Evolutionary conservation across 1,284 basidiomycete genomes (phyloP).

Genomic region (Ceratobasidium sp.): DNA sequence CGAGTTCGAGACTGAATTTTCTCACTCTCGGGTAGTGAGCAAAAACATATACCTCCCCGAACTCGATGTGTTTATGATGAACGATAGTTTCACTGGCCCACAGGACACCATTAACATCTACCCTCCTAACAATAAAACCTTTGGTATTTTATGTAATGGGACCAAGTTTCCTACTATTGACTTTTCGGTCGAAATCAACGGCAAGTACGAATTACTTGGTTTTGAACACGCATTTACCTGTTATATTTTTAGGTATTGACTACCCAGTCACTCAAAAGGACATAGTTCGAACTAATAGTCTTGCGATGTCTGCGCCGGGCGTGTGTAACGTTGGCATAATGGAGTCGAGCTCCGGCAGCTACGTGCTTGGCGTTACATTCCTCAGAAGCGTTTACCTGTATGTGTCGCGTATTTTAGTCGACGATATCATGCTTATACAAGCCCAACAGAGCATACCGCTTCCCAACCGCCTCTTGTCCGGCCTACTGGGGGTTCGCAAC

Average conservation of each 20-base stretch:
- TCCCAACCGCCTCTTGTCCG: slow-evolving; percentile 40
- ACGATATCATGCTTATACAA: not conserved
- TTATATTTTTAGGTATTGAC: slow-evolving; percentile 18
- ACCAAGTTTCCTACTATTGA: slow-evolving; percentile 21
- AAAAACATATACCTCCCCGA: slow-evolving; percentile 41
- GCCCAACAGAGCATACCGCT: slow-evolving; percentile 30
- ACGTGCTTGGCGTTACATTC: slow-evolving; percentile 37
- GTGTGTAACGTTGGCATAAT: slow-evolving; percentile 39
- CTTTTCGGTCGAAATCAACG: slow-evolving; percentile 43
- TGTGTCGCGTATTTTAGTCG: not conserved
- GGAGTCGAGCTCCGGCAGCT: not conserved
- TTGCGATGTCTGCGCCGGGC: not conserved
- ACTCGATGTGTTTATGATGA: slow-evolving; percentile 32
- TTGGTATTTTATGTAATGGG: slow-evolving; percentile 31
- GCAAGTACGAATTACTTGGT: not conserved
- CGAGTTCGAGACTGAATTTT: not conserved
- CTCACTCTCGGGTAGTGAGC: slow-evolving; percentile 16
- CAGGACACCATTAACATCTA: slow-evolving; percentile 33
- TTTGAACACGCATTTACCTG: not conserved
- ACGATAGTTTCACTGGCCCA: slow-evolving; percentile 9
- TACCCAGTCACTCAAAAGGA: slow-evolving; percentile 38
- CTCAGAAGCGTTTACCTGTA: slow-evolving; percentile 41
- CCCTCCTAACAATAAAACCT: slow-evolving; percentile 31
- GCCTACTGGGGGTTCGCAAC: slow-evolving; percentile 40
- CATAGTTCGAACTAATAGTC: slow-evolving; percentile 1